Base-by-base conservation (phyloP, 192 early-diverging fungal species). In the Dissophora ornata region DNA sequence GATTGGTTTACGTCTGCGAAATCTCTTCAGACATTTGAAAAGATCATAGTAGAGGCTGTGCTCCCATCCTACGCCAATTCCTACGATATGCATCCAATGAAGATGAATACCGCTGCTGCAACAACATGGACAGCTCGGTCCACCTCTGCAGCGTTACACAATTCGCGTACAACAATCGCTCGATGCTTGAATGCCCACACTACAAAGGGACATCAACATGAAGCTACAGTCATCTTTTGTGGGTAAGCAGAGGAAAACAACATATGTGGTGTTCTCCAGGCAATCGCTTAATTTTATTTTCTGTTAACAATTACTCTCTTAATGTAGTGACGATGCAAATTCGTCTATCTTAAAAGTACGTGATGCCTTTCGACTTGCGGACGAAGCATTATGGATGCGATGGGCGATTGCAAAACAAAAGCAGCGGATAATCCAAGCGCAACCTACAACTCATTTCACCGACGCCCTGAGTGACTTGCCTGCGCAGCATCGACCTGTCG, bases 221-320 rank as follows among this genome's bases (percentile, higher is more conserved):
- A 61, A 46, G 45, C 58, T 30, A 45, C n/a, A 18, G 45, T 61
- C 44, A 32, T 61, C 8, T 61, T 61, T 18, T 61, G 58, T 28
- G 58, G 58, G 58, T 61, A 61, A 61, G 45, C n/a, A n/a, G n/a
- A n/a, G n/a, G n/a, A n/a, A n/a, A 38, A 38, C 6, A 25, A 21
- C n/a, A n/a, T n/a, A n/a, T n/a, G n/a, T n/a, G n/a, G n/a, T n/a
- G n/a, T n/a, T n/a, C n/a, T n/a, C n/a, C n/a, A n/a, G n/a, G n/a
- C n/a, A n/a, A n/a, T n/a, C n/a, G n/a, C n/a, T n/a, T n/a, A n/a
- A n/a, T n/a, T n/a, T n/a, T n/a, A n/a, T n/a, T n/a, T n/a, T n/a
- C n/a, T n/a, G n/a, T n/a, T n/a, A n/a, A n/a, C n/a, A n/a, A n/a
- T n/a, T n/a, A n/a, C n/a, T n/a, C n/a, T n/a, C n/a, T n/a, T n/a